A percentile compares a stretch with the other conserved stretches of the same genome.
These are phyloP conservation scores for Thermoascus crustaceus DNA, from an alignment of 2,329 filamentous ascomycete species.

Conservation along the genomic window DNA sequence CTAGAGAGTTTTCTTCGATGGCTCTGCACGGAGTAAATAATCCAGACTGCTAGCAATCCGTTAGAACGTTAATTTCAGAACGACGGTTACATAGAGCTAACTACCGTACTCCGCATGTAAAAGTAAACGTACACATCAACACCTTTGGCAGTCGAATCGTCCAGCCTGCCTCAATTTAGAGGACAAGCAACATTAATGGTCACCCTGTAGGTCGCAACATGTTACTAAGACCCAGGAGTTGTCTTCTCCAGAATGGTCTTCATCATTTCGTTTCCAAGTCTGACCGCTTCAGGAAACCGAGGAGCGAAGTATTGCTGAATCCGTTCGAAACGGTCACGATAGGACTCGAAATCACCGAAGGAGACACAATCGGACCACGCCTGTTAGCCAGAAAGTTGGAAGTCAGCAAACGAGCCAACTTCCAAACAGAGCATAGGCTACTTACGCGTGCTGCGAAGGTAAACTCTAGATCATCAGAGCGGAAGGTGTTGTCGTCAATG, in stretches of 20 bases:
- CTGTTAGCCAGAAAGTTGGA: slow-evolving; percentile 21
- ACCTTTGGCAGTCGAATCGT: too few species aligned
- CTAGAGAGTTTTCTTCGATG: too few species aligned
- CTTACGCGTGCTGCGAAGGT: slow-evolving; percentile 79
- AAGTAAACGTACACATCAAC: too few species aligned
- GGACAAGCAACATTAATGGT: too few species aligned
- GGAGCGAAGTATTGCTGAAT: slow-evolving; percentile 90
- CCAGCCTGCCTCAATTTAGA: too few species aligned
- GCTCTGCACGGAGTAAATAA: too few species aligned
- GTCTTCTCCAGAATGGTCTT: slow-evolving; percentile 85
- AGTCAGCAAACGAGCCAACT: slow-evolving; percentile 3
- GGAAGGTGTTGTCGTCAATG: slow-evolving; percentile 80
- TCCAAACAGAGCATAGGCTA: slow-evolving; percentile 7
- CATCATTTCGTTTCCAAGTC: slow-evolving; percentile 94
- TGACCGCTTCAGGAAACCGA: slow-evolving; percentile 76
- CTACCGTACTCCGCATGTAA: too few species aligned
- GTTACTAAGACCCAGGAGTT: slow-evolving; percentile 10
- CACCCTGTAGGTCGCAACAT: too few species aligned
- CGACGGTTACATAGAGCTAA: too few species aligned
- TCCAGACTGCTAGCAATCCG: too few species aligned
- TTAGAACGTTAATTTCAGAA: too few species aligned
- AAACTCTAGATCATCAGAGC: slow-evolving; percentile 94
- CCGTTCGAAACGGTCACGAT: slow-evolving; percentile 80
- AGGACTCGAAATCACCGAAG: slow-evolving; percentile 86
- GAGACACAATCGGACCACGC: slow-evolving; percentile 93